phyloP scores from a whole-genome alignment of 2,329 filamentous ascomycete species.

The Tolypocladium paradoxum region DNA sequence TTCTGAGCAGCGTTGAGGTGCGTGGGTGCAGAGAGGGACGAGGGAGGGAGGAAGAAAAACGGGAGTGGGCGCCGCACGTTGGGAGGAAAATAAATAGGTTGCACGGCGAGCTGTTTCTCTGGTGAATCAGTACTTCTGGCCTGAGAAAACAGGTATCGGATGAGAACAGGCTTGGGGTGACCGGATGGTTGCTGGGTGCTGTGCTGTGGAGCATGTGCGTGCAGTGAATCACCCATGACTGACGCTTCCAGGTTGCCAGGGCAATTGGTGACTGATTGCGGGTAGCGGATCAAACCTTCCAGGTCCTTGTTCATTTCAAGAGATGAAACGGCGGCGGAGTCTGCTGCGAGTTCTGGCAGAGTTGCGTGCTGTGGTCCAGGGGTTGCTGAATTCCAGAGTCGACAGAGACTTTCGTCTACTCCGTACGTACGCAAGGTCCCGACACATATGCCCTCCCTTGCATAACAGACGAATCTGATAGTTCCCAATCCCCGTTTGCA shows the following conservation, averaged over 20 bases:
- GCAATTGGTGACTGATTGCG: background rate
- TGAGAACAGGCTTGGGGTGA: background rate
- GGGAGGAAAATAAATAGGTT: background rate
- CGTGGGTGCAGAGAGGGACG: background rate
- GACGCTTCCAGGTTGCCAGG: background rate
- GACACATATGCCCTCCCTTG: background rate
- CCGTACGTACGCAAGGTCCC: background rate
- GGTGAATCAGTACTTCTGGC: background rate
- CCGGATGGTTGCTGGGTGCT: background rate
- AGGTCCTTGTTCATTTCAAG: background rate
- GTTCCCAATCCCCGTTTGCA: background rate
- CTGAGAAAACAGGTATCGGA: conserved; percentile 2
- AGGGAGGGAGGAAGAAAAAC: background rate
- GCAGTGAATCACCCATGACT: background rate
- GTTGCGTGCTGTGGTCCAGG: background rate
- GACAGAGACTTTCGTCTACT: background rate
- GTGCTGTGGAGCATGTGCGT: background rate
- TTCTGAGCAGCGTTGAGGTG: background rate
- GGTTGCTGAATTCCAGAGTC: background rate
- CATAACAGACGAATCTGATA: background rate
- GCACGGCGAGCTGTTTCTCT: background rate
- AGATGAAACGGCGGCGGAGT: background rate
- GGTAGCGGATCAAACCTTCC: background rate
- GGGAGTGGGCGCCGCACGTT: background rate
- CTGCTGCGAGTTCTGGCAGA: background rate